A percentile compares a stretch with the other conserved stretches of the same genome.
These are phyloP conservation scores for Kernera saxatilis DNA, from an alignment of 345 rosid species.

Conservation along the genomic window DNA sequence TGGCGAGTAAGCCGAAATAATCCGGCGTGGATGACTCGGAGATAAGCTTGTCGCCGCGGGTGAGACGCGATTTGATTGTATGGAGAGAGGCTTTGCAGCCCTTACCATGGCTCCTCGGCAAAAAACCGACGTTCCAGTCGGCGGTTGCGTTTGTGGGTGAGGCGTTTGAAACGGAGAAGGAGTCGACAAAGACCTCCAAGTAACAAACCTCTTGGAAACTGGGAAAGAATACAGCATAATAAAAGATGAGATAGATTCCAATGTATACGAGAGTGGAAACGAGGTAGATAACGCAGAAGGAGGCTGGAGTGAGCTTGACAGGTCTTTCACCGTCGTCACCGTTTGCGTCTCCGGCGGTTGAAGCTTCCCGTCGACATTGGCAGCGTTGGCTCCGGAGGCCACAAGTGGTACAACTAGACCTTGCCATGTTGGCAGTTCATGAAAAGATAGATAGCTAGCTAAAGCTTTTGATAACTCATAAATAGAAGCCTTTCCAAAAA, in stretches of 20 bases:
- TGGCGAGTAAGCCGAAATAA: not conserved
- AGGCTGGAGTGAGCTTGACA: not conserved
- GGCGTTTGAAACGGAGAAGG: not conserved
- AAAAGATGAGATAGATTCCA: not conserved
- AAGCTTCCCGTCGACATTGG: not conserved
- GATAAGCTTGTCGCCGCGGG: not conserved
- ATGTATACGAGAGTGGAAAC: accelerated
- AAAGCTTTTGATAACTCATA: no score
- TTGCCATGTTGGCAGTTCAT: not conserved
- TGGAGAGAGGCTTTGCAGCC: not conserved
- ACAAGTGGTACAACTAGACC: not conserved
- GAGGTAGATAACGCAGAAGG: not conserved
- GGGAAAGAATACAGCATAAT: accelerated
- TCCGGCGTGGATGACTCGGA: not conserved
- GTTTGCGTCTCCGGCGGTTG: not conserved
- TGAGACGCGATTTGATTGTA: not conserved
- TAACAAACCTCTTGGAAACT: not conserved
- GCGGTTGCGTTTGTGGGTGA: not conserved
- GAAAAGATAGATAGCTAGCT: no score
- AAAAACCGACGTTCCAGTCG: slow-evolving; percentile 1
- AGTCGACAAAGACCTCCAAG: slow-evolving; percentile 8
- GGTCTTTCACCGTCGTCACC: not conserved
- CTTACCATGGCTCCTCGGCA: not conserved
- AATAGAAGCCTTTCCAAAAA: no score
- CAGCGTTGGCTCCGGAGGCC: not conserved